Base-by-base conservation (phyloP, 2,329 filamentous ascomycete genomes). In the Chaetomium sp. region DNA sequence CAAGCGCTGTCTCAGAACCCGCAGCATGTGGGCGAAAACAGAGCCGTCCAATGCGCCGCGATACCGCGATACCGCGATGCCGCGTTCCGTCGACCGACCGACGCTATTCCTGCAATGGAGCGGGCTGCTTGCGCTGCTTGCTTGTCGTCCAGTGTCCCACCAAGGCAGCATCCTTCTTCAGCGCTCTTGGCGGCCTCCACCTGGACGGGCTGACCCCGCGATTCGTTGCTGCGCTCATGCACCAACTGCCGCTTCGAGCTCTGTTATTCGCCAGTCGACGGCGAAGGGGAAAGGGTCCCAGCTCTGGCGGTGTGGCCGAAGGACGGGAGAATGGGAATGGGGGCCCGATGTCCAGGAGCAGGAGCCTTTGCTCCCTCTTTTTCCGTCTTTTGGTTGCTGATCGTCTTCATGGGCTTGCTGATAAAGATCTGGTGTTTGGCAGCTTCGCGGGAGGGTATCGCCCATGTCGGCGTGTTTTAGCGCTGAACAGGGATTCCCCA, bases 101-200 rank as follows among this genome's bases (percentile, higher is more conserved):
- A 43, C 41, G 43, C 47, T 56, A 42, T 43, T 48, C 43, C 40
- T 48, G 52, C 45, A 34, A 44, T 38, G 52, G 42, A 54, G 48
- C 36, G 55, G 41, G 10, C 42, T 52, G 49, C 12, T n/a, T n/a
- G 12, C 10, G 5, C 12, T 34, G 8, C 50, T 6, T 6, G 46
- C 10, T 27, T 27, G 19, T 27, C 19, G 19, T 27, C 19, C 19
- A 27, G 14, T 11, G 27, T 50, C 42, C 36, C 40, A 19, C 27
- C 41, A 50, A 52, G 50, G 53, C 53, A 57, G 40, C 42, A 44
- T 56, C 48, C 49, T n/a, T 57, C 49, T 14, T 34, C 51, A 37
- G 33, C 51, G 33, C 38, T 12, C 59, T 61, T 59, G 59, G 59
- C 59, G 27, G 45, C 51, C 11, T 54, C 53, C 57, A 52, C 55